These are phyloP conservation scores for Citrus reticulata DNA, from an alignment of 345 rosid genomes.

Conservation along the genomic window DNA sequence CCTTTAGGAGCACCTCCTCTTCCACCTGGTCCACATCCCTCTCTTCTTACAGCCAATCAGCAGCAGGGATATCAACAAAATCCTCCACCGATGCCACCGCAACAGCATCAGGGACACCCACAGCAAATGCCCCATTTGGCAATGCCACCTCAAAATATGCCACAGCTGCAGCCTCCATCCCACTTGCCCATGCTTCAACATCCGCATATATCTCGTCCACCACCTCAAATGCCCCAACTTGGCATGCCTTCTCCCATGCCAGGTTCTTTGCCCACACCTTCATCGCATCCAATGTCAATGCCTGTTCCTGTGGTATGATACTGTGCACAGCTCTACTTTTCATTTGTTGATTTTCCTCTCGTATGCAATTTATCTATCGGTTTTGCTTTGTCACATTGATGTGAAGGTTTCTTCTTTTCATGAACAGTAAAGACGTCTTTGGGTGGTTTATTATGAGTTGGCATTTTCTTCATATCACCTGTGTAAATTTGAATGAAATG, in stretches of 20 bases:
- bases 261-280: slow-evolving; percentile 41
- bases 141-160: slow-evolving; percentile 73
- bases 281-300: slow-evolving; percentile 51
- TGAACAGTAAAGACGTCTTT: background rate
- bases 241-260: slow-evolving; percentile 47
- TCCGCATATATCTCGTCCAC: slow-evolving; percentile 80
- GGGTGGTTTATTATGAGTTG: background rate
- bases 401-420: background rate
- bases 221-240: slow-evolving; percentile 69
- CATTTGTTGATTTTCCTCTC: background rate
- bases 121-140: slow-evolving; percentile 74
- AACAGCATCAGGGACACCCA: slow-evolving; percentile 62
- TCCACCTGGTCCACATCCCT: slow-evolving; percentile 98
- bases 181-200: slow-evolving; percentile 75
- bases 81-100: slow-evolving; percentile 57
- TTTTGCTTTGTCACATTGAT: background rate
- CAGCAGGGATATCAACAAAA: slow-evolving; percentile 85
- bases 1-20: slow-evolving; percentile 87
- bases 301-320: slow-evolving; percentile 81
- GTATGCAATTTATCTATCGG: background rate
- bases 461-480: background rate
- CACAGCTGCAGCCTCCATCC: slow-evolving; percentile 81
- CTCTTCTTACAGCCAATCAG: slow-evolving; percentile 69
- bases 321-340: background rate
- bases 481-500: background rate